phyloP scores from a whole-genome alignment of 2,329 filamentous ascomycete species.

The Neonectria sp. region DNA sequence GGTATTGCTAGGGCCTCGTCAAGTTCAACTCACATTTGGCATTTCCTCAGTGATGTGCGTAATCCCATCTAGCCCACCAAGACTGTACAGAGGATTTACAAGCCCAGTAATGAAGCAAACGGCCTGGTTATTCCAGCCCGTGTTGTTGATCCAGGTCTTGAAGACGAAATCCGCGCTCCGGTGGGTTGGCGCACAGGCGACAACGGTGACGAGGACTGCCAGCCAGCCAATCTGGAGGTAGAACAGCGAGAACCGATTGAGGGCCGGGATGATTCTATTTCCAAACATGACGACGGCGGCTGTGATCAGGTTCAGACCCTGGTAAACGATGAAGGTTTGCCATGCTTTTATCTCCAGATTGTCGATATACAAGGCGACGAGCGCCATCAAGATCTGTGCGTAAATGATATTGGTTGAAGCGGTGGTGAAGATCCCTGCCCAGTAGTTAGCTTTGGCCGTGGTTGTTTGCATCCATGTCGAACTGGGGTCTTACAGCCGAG shows the following conservation, averaged over 20 bases:
- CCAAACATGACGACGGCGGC: constrained; percentile 63
- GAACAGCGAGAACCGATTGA: constrained; percentile 61
- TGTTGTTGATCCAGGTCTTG: constrained; percentile 66
- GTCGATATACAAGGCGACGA: constrained; percentile 59
- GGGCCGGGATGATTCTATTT: constrained; percentile 58
- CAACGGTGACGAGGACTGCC: constrained; percentile 63
- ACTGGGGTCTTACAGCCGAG: constrained; percentile 50
- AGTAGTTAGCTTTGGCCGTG: background rate
- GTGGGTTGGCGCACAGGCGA: constrained; percentile 61
- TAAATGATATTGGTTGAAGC: constrained; percentile 62
- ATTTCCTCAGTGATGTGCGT: constrained; percentile 68
- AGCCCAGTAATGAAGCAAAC: constrained; percentile 67
- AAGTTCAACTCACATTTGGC: constrained; percentile 57
- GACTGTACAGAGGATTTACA: constrained; percentile 63
- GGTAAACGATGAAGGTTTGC: constrained; percentile 64
- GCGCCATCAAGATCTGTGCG: constrained; percentile 57
- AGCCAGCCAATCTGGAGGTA: constrained; percentile 65
- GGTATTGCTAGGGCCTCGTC: too few species aligned
- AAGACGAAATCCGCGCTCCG: constrained; percentile 66
- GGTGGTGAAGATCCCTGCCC: constrained; percentile 59
- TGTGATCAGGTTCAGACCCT: constrained; percentile 60
- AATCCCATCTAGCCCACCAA: constrained; percentile 64
- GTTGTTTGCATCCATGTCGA: background rate
- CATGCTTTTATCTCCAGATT: constrained; percentile 59
- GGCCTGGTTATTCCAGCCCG: constrained; percentile 65